Conservation (phyloP, 441 rosid species). For the Jatropha multifida region DNA sequence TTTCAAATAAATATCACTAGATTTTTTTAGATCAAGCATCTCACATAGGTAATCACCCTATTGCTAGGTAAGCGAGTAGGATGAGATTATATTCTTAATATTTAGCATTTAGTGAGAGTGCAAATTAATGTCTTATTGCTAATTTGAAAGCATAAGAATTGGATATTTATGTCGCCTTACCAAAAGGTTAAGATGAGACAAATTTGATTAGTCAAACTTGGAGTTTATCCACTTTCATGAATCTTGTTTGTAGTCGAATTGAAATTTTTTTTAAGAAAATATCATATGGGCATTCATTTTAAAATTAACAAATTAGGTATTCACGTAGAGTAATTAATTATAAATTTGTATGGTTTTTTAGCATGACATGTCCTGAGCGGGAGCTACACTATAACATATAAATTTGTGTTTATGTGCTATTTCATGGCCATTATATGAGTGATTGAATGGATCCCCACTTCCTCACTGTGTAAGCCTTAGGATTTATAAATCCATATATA, state of each 20-base stretch:
- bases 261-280: no score
- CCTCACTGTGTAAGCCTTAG: no score
- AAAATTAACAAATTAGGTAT: no score
- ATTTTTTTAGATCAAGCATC: background rate
- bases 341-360: background rate
- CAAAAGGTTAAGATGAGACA: background rate
- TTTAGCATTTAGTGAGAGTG: background rate
- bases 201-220: background rate
- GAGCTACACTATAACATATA: background rate
- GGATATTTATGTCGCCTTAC: background rate
- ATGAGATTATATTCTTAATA: background rate
- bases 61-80: background rate
- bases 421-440: no score
- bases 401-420: no score
- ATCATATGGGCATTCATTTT: background rate
- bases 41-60: background rate
- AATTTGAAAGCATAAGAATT: background rate
- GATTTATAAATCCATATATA: no score
- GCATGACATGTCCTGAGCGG: background rate
- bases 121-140: background rate
- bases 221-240: background rate
- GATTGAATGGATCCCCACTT: no score
- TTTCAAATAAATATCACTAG: background rate
- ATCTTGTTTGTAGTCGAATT: background rate
- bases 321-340: no score